A percentile compares a stretch with the other conserved stretches of the same genome.
These are phyloP conservation scores for Euphorbia lathyris DNA, from an alignment of 345 rosid genomes.

Conservation along the genomic window DNA sequence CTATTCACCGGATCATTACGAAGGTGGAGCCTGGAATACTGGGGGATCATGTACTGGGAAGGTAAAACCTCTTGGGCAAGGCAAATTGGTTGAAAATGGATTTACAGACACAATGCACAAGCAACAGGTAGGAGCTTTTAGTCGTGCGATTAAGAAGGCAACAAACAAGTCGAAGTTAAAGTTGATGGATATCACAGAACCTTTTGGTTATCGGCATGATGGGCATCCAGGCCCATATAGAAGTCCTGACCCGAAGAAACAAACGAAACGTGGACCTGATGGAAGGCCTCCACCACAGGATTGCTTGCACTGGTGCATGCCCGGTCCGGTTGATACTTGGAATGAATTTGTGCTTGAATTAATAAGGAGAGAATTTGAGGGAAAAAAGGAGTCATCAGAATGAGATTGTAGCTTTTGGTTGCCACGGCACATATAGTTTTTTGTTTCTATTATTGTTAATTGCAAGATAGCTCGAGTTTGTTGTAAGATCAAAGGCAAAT, in stretches of 20 bases:
- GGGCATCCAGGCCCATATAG: constrained; percentile 98
- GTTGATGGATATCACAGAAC: constrained; percentile 83
- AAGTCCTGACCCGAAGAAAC: constrained; percentile 75
- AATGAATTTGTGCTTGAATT: constrained; percentile 84
- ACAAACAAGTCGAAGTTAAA: constrained; percentile 49
- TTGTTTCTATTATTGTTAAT: constrained; percentile 8
- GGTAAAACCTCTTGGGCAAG: constrained; percentile 53
- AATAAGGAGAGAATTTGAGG: constrained; percentile 64
- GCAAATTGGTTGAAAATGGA: constrained; percentile 72
- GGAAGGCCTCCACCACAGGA: constrained; percentile 95
- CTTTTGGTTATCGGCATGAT: constrained; percentile 85
- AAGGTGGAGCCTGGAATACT: constrained; percentile 96
- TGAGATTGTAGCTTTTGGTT: constrained; percentile 14
- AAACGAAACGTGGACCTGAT: constrained; percentile 69
- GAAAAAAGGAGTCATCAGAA: constrained; percentile 19
- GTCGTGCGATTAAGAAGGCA: constrained; percentile 40
- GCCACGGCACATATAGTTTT: background rate
- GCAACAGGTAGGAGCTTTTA: constrained; percentile 73
- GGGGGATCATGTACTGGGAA: constrained; percentile 98
- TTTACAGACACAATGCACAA: constrained; percentile 73
- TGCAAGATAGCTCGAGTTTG: constrained; percentile 14
- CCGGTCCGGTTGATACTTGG: constrained; percentile 96
- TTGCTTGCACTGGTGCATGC: constrained; percentile 99
- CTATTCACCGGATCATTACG: constrained; percentile 95
- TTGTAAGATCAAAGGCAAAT: constrained; percentile 15